Evolutionary conservation across 2,329 filamentous ascomycete species (phyloP).

Genomic region (Huntiella bhutanensis): DNA sequence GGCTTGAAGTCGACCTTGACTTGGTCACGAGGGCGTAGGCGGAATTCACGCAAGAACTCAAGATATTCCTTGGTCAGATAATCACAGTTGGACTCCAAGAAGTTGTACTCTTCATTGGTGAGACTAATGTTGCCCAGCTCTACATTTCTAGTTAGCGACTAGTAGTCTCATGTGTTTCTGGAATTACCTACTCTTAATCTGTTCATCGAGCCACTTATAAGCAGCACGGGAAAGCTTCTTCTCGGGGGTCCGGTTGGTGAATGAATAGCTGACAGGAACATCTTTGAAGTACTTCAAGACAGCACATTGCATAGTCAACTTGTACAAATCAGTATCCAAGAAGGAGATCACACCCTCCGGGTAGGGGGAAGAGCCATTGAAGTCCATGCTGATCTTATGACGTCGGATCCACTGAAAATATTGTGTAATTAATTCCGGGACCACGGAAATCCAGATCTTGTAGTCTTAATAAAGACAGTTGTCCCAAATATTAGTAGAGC

Average conservation of each 20-base stretch:
- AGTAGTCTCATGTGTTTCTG: not conserved
- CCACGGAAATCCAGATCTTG: too few species aligned
- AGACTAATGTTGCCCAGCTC: slow-evolving; percentile 69
- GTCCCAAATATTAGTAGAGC: too few species aligned
- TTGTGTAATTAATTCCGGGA: too few species aligned
- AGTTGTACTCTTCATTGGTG: slow-evolving; percentile 60
- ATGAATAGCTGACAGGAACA: slow-evolving; percentile 69
- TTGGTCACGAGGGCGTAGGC: slow-evolving; percentile 63
- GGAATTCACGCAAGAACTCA: slow-evolving; percentile 62
- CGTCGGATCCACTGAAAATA: too few species aligned
- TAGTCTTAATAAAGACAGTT: too few species aligned
- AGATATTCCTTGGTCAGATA: slow-evolving; percentile 69
- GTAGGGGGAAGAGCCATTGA: slow-evolving; percentile 45
- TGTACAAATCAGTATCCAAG: slow-evolving; percentile 74
- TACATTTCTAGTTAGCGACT: slow-evolving; percentile 18
- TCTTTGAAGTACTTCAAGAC: slow-evolving; percentile 82
- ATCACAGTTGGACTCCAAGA: slow-evolving; percentile 57
- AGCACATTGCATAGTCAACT: slow-evolving; percentile 97
- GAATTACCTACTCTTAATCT: slow-evolving; percentile 51
- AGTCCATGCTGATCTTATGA: slow-evolving; percentile 31
- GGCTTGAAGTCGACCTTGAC: slow-evolving; percentile 50
- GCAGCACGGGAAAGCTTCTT: slow-evolving; percentile 75
- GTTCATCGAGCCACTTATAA: slow-evolving; percentile 66
- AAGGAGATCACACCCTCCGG: slow-evolving; percentile 68
- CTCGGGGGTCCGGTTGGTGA: slow-evolving; percentile 86